These are phyloP conservation scores for Dalbergia oliveri DNA, from an alignment of 306 rosid genomes.

Conservation along the genomic window DNA sequence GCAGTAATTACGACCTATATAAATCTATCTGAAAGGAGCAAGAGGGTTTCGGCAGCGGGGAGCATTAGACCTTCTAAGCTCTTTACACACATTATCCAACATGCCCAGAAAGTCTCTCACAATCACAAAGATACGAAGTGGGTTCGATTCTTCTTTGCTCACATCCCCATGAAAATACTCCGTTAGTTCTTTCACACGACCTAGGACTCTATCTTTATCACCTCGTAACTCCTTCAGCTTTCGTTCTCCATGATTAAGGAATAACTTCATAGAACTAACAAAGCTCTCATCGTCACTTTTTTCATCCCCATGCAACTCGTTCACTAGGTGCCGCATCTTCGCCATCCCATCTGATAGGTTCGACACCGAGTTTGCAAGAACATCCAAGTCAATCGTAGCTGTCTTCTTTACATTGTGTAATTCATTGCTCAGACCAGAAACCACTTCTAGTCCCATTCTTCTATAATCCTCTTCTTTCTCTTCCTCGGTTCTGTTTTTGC, in stretches of 20 bases:
- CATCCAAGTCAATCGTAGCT: slow-evolving; percentile 85
- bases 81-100: slow-evolving; percentile 93
- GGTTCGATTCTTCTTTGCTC: slow-evolving; percentile 84
- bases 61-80: slow-evolving; percentile 70
- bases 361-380: slow-evolving; percentile 75
- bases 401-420: slow-evolving; percentile 90
- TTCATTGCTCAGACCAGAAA: slow-evolving; percentile 90
- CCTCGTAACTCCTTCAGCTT: slow-evolving; percentile 63
- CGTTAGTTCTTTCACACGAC: slow-evolving; percentile 75
- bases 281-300: slow-evolving; percentile 46
- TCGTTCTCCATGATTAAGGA: slow-evolving; percentile 62
- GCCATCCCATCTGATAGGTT: slow-evolving; percentile 71
- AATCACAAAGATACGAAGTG: slow-evolving; percentile 85
- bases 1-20: too few relatives aligned
- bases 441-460: slow-evolving; percentile 89
- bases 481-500: slow-evolving; percentile 66
- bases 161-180: slow-evolving; percentile 95
- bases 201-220: slow-evolving; percentile 73
- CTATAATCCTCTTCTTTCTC: slow-evolving; percentile 88
- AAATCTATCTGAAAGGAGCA: slow-evolving; percentile 74
- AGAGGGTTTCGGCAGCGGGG: slow-evolving; percentile 75
- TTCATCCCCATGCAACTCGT: slow-evolving; percentile 58
- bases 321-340: slow-evolving; percentile 54
- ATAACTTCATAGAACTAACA: slow-evolving; percentile 57
- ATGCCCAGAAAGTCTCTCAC: slow-evolving; percentile 92